Conservation (phyloP, 2,329 filamentous ascomycete genomes). For the Curvularia spicifera region DNA sequence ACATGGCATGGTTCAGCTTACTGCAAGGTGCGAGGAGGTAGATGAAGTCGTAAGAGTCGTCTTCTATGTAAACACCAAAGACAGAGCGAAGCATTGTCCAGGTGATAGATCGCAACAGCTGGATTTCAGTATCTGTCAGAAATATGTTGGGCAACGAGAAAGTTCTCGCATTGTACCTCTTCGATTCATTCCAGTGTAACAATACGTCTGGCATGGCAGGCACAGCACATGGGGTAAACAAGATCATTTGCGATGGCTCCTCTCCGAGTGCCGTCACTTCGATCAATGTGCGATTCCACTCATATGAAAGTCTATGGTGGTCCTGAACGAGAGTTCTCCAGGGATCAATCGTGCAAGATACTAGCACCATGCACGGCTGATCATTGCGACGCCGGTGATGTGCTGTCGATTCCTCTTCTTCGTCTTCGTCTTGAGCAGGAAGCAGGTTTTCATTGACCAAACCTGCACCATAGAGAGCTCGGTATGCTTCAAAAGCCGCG, state of each 20-base stretch:
- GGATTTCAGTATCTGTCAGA: constrained; percentile 26
- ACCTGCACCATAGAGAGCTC: constrained; percentile 70
- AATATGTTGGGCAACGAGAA: constrained; percentile 18
- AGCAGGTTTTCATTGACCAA: constrained; percentile 80
- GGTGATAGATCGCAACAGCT: constrained; percentile 32
- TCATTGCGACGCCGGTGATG: constrained; percentile 36
- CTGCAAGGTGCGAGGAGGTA: constrained; percentile 39
- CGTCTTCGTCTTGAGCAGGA: constrained; percentile 57
- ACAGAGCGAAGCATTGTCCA: constrained; percentile 35
- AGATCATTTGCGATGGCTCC: constrained; percentile 26
- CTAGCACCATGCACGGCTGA: constrained; percentile 35
- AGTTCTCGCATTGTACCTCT: constrained; percentile 26
- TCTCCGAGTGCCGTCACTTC: constrained; percentile 20
- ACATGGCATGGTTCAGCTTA: constrained; percentile 7
- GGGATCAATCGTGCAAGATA: constrained; percentile 38
- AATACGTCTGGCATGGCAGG: constrained; percentile 28
- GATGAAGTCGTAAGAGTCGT: constrained; percentile 37
- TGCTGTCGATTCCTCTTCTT: constrained; percentile 19
- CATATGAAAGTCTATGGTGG: constrained; percentile 18
- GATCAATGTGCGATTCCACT: constrained; percentile 32
- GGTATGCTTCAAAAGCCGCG: constrained; percentile 81
- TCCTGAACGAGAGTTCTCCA: constrained; percentile 32
- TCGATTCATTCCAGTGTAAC: constrained; percentile 44
- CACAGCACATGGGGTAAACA: constrained; percentile 31
- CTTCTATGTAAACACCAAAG: constrained; percentile 28